Conservation (phyloP, 441 rosid species). For the Populus tomentosa region DNA sequence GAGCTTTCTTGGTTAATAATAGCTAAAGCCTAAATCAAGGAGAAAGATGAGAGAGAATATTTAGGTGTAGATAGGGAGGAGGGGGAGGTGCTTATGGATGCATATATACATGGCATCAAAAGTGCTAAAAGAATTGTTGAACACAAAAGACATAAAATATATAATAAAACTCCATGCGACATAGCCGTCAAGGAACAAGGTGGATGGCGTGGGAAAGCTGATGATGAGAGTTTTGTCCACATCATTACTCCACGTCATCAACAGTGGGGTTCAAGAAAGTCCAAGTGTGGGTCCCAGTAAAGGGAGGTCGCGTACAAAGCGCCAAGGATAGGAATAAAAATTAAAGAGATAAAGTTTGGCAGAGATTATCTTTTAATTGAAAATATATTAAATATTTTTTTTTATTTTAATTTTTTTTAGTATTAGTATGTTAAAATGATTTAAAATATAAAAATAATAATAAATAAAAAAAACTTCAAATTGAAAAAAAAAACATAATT, state of each 20-base stretch:
- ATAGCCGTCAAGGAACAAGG: constrained; percentile 27
- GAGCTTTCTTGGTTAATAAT: neutral
- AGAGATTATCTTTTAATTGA: no score
- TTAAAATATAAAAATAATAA: no score
- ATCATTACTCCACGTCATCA: constrained; percentile 51
- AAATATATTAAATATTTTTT: no score
- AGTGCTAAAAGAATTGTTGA: neutral
- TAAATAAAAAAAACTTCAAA: constrained; percentile 1
- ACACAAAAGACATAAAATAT: neutral
- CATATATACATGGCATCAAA: neutral
- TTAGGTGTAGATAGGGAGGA: constrained; percentile 11
- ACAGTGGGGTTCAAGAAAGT: constrained; percentile 12
- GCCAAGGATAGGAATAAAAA: constrained; percentile 23
- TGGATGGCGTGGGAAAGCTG: constrained; percentile 51
- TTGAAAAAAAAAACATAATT: no score
- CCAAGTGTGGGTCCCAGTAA: constrained; percentile 26
- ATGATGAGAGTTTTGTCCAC: constrained; percentile 48
- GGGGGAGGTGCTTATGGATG: neutral
- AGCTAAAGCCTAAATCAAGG: neutral
- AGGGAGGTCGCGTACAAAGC: constrained; percentile 38
- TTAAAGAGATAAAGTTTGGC: constrained; percentile 3
- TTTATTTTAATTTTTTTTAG: no score
- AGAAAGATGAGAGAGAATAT: neutral
- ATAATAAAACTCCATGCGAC: neutral
- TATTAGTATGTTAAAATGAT: no score